Conservation (phyloP, 306 rosid species). For the Prunus fruticosa region DNA sequence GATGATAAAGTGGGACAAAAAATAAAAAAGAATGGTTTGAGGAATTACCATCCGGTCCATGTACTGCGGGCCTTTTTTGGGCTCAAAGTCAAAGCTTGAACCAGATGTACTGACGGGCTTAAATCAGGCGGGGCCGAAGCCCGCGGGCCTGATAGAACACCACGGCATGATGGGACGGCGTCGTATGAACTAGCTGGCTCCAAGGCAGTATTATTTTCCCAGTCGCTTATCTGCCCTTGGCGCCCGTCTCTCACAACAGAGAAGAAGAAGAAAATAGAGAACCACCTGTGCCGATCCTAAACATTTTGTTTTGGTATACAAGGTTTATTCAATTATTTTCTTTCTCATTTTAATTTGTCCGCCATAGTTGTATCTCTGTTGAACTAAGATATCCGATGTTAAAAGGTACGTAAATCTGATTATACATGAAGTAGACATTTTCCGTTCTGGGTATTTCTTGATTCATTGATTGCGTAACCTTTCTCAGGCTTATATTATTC, state of each 20-base stretch:
- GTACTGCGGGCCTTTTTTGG: not conserved
- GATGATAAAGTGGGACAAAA: too few species aligned
- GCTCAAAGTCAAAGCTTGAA: not conserved
- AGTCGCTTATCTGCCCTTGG: slow-evolving; percentile 7
- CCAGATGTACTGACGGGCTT: not conserved
- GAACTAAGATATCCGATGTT: not conserved
- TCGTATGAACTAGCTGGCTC: not conserved
- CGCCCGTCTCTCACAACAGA: not conserved
- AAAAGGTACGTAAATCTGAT: not conserved
- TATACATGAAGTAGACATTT: not conserved
- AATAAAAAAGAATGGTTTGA: too few species aligned
- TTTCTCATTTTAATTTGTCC: not conserved
- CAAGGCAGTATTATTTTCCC: not conserved
- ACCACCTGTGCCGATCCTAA: not conserved
- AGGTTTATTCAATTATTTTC: not conserved
- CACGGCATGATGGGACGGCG: not conserved
- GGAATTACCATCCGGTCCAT: not conserved
- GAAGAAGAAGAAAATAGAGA: not conserved
- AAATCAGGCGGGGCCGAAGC: not conserved
- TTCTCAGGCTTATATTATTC: not conserved
- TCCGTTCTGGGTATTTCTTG: not conserved
- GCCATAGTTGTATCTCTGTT: not conserved
- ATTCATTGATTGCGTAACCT: not conserved
- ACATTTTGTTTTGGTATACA: not conserved
- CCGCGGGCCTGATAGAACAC: not conserved